phyloP scores from a whole-genome alignment of 371 early-diverging fungal species.

The Funneliformis caledonium region DNA sequence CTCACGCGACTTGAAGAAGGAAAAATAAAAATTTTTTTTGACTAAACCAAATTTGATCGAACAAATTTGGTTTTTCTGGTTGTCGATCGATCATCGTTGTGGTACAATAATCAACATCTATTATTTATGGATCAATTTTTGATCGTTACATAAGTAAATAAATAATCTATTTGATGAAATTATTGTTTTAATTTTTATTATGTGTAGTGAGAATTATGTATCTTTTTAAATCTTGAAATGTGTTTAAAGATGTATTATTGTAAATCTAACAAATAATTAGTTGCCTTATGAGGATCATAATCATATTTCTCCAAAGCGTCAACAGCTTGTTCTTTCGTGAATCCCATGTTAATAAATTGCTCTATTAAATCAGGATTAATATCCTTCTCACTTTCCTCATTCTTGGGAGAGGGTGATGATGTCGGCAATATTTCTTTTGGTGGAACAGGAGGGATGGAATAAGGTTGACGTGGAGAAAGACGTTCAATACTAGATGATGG shows the following conservation, averaged over 20 bases:
- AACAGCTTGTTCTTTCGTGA: constrained; percentile 73
- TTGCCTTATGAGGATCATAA: constrained; percentile 76
- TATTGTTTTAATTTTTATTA: no score
- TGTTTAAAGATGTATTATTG: background rate
- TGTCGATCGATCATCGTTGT: no score
- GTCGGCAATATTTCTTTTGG: constrained; percentile 17
- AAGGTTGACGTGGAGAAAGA: background rate
- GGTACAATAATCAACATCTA: no score
- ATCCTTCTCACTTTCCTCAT: background rate
- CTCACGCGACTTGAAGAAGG: no score
- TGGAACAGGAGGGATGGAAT: constrained; percentile 16
- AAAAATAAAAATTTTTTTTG: no score
- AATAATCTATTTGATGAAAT: no score
- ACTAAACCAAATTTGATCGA: no score
- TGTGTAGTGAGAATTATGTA: no score
- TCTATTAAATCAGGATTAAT: constrained; percentile 42
- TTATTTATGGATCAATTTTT: no score
- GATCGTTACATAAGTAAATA: no score
- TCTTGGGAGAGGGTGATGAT: constrained; percentile 6
- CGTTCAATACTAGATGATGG: background rate
- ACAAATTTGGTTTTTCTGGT: no score
- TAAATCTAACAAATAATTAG: constrained; percentile 77
- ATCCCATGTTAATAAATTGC: constrained; percentile 79
- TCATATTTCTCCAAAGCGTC: constrained; percentile 82
- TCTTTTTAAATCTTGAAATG: background rate